A percentile compares a stretch with the other conserved stretches of the same genome.
Conservation (phyloP, 305 asterid species). For the Vinca major region DNA sequence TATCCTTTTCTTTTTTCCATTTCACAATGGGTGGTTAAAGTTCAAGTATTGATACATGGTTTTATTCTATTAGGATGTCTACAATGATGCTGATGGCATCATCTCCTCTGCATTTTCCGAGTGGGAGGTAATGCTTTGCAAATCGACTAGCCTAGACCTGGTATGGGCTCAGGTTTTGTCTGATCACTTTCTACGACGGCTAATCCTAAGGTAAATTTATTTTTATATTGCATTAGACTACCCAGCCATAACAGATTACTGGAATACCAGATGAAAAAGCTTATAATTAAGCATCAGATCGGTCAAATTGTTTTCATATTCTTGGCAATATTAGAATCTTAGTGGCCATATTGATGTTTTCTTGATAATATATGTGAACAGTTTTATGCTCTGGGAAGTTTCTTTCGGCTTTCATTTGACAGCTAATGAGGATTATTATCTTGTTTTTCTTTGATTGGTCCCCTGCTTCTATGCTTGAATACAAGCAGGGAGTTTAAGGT, state of each 20-base stretch:
- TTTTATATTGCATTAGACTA: not conserved
- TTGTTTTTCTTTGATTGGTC: too few species aligned
- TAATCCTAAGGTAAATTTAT: constrained; percentile 63
- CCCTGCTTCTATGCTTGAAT: not conserved
- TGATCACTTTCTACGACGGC: constrained; percentile 80
- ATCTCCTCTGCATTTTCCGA: constrained; percentile 64
- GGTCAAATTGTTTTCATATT: not conserved
- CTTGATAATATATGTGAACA: not conserved
- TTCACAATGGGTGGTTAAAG: not conserved
- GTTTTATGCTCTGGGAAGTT: too few species aligned
- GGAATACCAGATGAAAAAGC: not conserved
- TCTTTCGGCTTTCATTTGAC: too few species aligned
- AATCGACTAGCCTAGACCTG: constrained; percentile 60
- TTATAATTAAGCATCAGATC: not conserved
- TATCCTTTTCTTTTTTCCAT: too few species aligned
- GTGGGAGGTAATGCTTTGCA: constrained; percentile 91
- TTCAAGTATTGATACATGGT: constrained; percentile 1
- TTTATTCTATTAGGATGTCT: constrained; percentile 43
- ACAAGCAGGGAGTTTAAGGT: not conserved
- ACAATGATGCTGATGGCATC: constrained; percentile 44
- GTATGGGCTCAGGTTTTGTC: constrained; percentile 92
- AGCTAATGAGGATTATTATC: too few species aligned
- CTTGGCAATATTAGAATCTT: not conserved
- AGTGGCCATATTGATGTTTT: constrained; percentile 4
- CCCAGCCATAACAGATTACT: too few species aligned